Evolutionary conservation across 768 basidiomycete genomes (phyloP), one percentile per base, ranked within the genome.

Genomic region (Serpula lacrymans): DNA sequence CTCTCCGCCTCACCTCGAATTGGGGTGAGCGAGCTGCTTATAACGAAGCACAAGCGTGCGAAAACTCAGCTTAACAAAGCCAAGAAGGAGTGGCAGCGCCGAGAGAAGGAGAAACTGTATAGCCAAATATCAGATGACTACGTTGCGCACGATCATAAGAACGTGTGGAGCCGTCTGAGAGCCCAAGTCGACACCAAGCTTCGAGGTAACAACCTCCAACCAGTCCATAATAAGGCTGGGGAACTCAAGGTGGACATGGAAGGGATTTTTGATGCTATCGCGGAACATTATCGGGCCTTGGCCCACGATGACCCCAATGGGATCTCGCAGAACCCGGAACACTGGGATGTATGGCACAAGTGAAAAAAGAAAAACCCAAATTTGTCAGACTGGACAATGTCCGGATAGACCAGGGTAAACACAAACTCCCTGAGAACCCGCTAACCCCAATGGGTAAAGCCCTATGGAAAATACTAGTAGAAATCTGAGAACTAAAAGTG

Each of bases 381-480:
- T 9, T 29, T 9, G n/a, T 14, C 10, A 9, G 27, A 9, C 27
- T 14, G 9, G 27, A 29, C 10, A 26, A 26, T 35, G 32, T 13
- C 11, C n/a, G n/a, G n/a, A n/a, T n/a, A n/a, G n/a, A n/a, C n/a
- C 3, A 4, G 7, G 41, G 22, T 3, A 17, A n/a, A 35, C 2
- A 16, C 16, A 24, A 42, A 2, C 24, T 42, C 0, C 41, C 33
- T 3, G 0, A 24, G 2, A 5, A 6, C 1, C 41, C 41, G 1
- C 1, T 35, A 1, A 42, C 41, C 16, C 32, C 41, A 12, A 23
- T 42, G 31, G 41, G 41, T 2, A 25, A 22, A 18, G 33, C 33
- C 6, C 25, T 42, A 1, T 42, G 21, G 12, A 6, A 27, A 4
- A 20, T 42, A 4, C 24, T 42, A 1, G 13, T n/a, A 6, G 9